Evolutionary conservation across 2,329 filamentous ascomycete genomes (phyloP).

Genomic region (Xylaria sp.): DNA sequence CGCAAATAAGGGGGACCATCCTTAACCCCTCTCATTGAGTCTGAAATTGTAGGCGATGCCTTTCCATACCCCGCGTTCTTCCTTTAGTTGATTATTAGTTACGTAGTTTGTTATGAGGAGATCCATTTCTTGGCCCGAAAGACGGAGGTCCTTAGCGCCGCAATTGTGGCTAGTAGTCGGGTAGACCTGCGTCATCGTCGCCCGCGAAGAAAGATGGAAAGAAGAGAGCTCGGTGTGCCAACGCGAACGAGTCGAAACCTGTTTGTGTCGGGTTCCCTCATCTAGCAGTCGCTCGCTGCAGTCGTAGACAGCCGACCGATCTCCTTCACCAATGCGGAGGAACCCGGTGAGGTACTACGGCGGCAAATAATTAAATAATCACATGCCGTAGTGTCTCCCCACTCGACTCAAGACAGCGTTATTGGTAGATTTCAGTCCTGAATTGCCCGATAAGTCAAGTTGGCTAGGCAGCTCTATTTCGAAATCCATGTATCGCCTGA

Average conservation of each 20-base stretch:
- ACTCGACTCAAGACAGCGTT: background rate
- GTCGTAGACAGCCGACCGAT: background rate
- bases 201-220: too few species aligned
- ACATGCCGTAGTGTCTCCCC: background rate
- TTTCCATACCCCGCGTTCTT: background rate
- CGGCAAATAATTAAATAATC: background rate
- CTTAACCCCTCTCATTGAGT: background rate
- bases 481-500: background rate
- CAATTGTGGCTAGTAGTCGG: conserved; percentile 11
- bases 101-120: background rate
- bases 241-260: background rate
- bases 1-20: background rate
- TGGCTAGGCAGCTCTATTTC: background rate
- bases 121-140: background rate
- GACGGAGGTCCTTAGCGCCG: conserved; percentile 1
- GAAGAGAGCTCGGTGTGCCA: too few species aligned
- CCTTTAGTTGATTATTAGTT: background rate
- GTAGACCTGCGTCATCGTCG: background rate
- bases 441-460: conserved; percentile 20
- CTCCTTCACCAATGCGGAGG: background rate
- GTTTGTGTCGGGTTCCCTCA: background rate
- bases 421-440: conserved; percentile 5
- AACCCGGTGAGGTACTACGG: background rate
- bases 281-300: background rate
- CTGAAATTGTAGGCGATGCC: background rate